Conservation (phyloP, 192 early-diverging fungal species). For the Entophlyctis luteolus region DNA sequence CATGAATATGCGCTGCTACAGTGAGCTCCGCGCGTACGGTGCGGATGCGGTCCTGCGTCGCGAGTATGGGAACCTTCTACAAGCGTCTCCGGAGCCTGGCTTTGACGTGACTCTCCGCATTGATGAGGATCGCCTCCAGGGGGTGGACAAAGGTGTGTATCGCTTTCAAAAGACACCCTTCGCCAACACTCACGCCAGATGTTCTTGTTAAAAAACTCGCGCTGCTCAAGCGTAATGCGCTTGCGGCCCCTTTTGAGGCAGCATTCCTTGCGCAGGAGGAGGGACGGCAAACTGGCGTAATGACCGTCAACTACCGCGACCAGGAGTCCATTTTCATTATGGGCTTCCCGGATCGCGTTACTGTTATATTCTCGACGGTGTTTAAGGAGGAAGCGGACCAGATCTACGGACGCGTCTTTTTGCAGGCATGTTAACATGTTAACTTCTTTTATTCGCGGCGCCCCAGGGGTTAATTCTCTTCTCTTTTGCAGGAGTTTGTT, state of each 20-base stretch:
- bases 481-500: constrained; percentile 78
- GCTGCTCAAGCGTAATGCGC: constrained; percentile 87
- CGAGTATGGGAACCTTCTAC: constrained; percentile 74
- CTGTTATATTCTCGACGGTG: constrained; percentile 92
- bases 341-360: constrained; percentile 87
- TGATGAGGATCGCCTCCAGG: constrained; percentile 72
- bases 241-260: constrained; percentile 88
- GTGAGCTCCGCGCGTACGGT: constrained; percentile 74
- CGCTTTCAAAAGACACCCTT: neutral
- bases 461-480: neutral
- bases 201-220: constrained; percentile 77
- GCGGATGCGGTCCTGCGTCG: constrained; percentile 77
- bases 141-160: constrained; percentile 59
- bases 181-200: constrained; percentile 32
- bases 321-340: constrained; percentile 91
- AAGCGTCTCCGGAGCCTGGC: constrained; percentile 43
- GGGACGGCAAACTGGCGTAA: constrained; percentile 72
- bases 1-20: constrained; percentile 79
- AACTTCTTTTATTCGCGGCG: neutral
- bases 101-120: constrained; percentile 79
- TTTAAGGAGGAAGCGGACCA: constrained; percentile 98
- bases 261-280: constrained; percentile 81
- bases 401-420: constrained; percentile 92
- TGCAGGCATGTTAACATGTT: constrained; percentile 64
- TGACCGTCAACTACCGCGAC: constrained; percentile 91